Percentiles rank a stretch among this genome's conserved stretches.
Evolutionary conservation across 1,284 basidiomycete genomes (phyloP).

Genomic region (Phenoliferia sp.): DNA sequence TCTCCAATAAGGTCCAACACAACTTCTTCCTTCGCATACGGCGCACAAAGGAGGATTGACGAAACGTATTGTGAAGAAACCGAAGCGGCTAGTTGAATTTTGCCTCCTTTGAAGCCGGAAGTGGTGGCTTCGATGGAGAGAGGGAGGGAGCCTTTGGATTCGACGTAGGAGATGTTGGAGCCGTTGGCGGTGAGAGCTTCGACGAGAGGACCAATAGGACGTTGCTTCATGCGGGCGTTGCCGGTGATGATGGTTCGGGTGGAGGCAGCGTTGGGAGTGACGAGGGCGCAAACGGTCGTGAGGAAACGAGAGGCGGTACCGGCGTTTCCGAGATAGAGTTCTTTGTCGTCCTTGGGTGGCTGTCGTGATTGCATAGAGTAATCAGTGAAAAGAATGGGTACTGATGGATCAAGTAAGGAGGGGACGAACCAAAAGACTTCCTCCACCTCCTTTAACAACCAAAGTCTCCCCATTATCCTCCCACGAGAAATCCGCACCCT

Average conservation of each 20-base stretch:
- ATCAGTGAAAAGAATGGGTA: neutral
- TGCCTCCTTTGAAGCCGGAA: constrained; percentile 70
- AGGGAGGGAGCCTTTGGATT: constrained; percentile 78
- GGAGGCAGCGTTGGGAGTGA: constrained; percentile 44
- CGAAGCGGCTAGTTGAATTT: constrained; percentile 82
- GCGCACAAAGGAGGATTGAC: constrained; percentile 90
- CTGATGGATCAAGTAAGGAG: neutral
- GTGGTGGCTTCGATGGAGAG: constrained; percentile 71
- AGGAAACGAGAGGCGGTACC: constrained; percentile 98
- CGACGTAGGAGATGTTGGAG: constrained; percentile 68
- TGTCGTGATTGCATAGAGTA: constrained; percentile 1
- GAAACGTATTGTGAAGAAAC: constrained; percentile 99
- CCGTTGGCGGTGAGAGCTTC: constrained; percentile 83
- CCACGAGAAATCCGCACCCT: constrained; percentile 86
- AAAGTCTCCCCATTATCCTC: constrained; percentile 91
- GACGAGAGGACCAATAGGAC: constrained; percentile 89
- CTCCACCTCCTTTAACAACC: constrained; percentile 82
- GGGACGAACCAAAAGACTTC: constrained; percentile 55
- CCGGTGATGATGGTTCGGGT: constrained; percentile 79
- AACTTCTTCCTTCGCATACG: constrained; percentile 77
- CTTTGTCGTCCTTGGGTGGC: constrained; percentile 70
- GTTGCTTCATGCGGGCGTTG: constrained; percentile 98
- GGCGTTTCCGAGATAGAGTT: constrained; percentile 93
- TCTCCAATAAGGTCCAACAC: constrained; percentile 86
- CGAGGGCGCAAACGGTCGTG: constrained; percentile 88